phyloP scores from a whole-genome alignment of 2,329 filamentous ascomycete genomes.

The Nothopassalora personata region DNA sequence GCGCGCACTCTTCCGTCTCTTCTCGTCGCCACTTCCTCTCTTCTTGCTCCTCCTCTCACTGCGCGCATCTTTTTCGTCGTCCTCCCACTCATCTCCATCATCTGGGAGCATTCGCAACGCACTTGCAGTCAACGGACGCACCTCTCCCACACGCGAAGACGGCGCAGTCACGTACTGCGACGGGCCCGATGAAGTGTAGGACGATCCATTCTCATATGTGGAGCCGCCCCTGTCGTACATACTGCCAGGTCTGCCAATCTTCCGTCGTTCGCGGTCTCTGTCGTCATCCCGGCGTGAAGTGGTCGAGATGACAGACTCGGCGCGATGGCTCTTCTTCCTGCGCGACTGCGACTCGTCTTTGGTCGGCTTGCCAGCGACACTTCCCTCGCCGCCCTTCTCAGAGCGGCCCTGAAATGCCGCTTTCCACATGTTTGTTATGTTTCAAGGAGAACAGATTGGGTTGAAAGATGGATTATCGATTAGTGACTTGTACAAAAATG shows the following conservation, averaged over 20 bases:
- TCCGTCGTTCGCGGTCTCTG: slow-evolving; percentile 19
- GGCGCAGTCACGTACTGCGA: slow-evolving; percentile 35
- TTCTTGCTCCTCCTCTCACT: slow-evolving; percentile 30
- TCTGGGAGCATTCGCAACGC: slow-evolving; percentile 29
- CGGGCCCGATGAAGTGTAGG: slow-evolving; percentile 2
- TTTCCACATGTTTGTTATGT: slow-evolving; percentile 28
- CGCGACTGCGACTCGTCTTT: slow-evolving; percentile 15
- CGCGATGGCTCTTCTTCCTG: slow-evolving; percentile 26
- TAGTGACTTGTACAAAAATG: not conserved
- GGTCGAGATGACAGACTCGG: slow-evolving; percentile 20
- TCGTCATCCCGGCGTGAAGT: slow-evolving; percentile 24
- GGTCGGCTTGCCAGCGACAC: slow-evolving; percentile 9
- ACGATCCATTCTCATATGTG: slow-evolving; percentile 4
- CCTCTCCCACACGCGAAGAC: slow-evolving; percentile 24
- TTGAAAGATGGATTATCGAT: not conserved
- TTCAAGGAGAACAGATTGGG: not conserved
- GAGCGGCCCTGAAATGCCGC: slow-evolving; percentile 32
- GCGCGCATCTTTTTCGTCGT: slow-evolving; percentile 27
- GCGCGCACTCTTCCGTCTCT: slow-evolving; percentile 29
- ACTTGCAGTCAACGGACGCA: slow-evolving; percentile 30
- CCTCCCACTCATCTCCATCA: slow-evolving; percentile 30
- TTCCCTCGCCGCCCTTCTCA: slow-evolving; percentile 23
- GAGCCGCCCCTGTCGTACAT: slow-evolving; percentile 17
- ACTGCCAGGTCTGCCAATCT: slow-evolving; percentile 25
- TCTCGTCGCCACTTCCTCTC: slow-evolving; percentile 23